Conservation (phyloP, 768 basidiomycete genomes). For the Boletus patriciae region DNA sequence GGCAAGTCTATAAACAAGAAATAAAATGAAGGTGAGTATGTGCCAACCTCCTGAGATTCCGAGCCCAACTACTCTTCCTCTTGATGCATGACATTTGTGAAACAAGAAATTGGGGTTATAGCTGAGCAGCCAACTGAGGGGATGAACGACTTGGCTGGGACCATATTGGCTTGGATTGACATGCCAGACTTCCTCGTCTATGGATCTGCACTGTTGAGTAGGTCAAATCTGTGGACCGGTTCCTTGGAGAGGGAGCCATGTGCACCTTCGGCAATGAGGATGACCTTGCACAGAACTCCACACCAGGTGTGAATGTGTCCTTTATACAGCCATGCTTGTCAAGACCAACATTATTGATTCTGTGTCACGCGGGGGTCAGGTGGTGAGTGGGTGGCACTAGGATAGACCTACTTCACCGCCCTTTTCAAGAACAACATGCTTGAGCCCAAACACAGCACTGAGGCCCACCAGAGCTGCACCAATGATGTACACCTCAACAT, state of each 20-base stretch:
- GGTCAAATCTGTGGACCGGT: constrained; percentile 68
- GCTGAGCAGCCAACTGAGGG: constrained; percentile 91
- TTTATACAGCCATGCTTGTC: no score
- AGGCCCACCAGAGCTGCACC: constrained; percentile 95
- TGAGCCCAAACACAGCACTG: constrained; percentile 92
- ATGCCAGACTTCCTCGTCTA: constrained; percentile 99
- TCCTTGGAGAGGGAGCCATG: constrained; percentile 89
- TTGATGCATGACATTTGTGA: no score
- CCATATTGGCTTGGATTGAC: constrained; percentile 62
- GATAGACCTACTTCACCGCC: no score
- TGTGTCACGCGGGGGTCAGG: constrained; percentile 32
- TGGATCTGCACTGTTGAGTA: constrained; percentile 68
- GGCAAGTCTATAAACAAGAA: no score
- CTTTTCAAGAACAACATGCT: no score
- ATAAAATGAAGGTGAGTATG: no score
- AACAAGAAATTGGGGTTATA: no score
- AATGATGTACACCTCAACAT: constrained; percentile 96
- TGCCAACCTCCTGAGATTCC: no score
- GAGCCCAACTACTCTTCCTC: no score
- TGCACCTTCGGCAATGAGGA: constrained; percentile 91
- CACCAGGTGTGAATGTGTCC: constrained; percentile 97
- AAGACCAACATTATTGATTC: no score
- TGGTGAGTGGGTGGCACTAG: no score
- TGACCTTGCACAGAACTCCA: constrained; percentile 94
- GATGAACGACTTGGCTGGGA: constrained; percentile 83